Base-by-base conservation (phyloP, 192 early-diverging fungal species). In the Backusella liffmaniae region DNA sequence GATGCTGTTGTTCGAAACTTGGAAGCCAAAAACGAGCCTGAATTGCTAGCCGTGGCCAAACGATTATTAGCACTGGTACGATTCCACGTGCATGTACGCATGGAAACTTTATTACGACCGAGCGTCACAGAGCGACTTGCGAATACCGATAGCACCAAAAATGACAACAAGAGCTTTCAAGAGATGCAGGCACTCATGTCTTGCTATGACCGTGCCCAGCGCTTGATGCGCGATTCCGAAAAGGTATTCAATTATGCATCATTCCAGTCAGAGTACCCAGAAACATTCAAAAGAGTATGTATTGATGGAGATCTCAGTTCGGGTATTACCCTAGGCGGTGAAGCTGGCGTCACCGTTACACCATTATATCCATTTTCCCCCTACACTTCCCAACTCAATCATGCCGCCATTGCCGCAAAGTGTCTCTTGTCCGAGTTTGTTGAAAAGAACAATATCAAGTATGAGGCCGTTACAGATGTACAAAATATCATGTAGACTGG, bases 351-450 rank as follows among this genome's bases (percentile, higher is more conserved):
- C 16, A 29, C 59, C 1, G 56, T 73, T 1, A 15, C 37, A 1
- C 77, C 77, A 21, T 68, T 78, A 44, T 78, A 73, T 51, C 77
- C 77, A 13, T 73, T 78, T 26, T 21, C 66, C 1, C 77, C 77
- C 1, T 78, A 67, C 68, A 62, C 56, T 1, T 23, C 77, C 34
- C 70, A 66, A 32, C 34, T 78, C 3, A 72, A 78, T 36, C 77
- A 78, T 59, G 77, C 77, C 0, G 68, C 77, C 5, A 78, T 78
- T n/a, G 72, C 73, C n/a, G 77, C 70, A 35, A 78, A 78, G 49
- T 78, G 77, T 56, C 37, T 78, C 1, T 23, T 78, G n/a, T 34
- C 36, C 1, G 77, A 78, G 67, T 78, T 35, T 56, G 77, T 78
- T 5, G 34, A 41, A 0, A 49, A 68, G 26, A 42, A 73, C 13